These are phyloP conservation scores for Fusarium sp. DNA, from an alignment of 2,329 filamentous ascomycete genomes.

Conservation along the genomic window DNA sequence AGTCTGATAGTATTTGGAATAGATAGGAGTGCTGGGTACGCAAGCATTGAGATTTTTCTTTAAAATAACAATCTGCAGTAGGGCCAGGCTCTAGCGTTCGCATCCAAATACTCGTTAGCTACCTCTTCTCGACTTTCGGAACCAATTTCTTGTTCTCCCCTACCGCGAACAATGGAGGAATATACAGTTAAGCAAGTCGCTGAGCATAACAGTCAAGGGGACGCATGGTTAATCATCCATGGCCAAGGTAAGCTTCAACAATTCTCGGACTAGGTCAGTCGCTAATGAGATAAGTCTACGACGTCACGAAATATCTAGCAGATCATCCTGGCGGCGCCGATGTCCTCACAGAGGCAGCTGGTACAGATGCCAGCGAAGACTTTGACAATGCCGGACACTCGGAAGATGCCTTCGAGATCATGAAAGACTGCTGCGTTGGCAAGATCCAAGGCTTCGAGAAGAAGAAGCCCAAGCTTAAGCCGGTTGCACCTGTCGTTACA, in stretches of 20 bases:
- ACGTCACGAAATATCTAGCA: constrained; percentile 64
- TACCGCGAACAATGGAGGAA: background rate
- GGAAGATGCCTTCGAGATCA: constrained; percentile 62
- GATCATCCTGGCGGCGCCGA: constrained; percentile 79
- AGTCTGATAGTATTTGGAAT: no score
- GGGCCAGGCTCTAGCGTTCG: no score
- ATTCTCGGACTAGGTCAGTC: rapidly evolving
- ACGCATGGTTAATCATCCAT: constrained; percentile 2
- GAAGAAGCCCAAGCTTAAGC: constrained; percentile 30
- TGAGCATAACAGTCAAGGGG: background rate
- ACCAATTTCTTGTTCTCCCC: rapidly evolving
- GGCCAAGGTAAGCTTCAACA: background rate
- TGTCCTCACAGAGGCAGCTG: constrained; percentile 79
- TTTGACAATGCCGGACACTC: constrained; percentile 89
- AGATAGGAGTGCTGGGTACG: no score
- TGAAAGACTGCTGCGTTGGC: constrained; percentile 51
- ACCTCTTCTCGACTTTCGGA: no score
- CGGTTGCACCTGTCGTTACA: background rate
- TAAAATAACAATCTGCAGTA: background rate
- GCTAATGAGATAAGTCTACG: constrained; percentile 56
- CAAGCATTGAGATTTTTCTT: background rate
- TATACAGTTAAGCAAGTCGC: background rate
- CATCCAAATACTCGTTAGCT: background rate
- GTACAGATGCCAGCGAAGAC: constrained; percentile 79
- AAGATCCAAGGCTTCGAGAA: constrained; percentile 45